phyloP scores from a whole-genome alignment of 2,329 filamentous ascomycete species.

The Arthrocladium fulminans region DNA sequence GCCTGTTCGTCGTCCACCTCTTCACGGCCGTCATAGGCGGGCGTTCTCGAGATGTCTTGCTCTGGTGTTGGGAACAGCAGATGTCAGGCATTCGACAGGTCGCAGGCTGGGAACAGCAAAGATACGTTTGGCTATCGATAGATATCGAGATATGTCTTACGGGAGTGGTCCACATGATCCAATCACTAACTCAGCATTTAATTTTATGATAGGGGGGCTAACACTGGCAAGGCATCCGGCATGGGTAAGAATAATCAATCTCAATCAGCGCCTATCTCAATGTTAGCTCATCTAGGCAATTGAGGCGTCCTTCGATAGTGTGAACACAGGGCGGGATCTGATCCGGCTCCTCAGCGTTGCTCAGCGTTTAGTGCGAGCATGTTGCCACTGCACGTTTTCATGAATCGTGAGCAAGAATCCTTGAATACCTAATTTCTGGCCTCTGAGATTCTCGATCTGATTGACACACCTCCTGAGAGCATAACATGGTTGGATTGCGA shows the following conservation, averaged over 20 bases:
- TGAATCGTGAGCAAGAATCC: neutral
- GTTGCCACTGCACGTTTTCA: constrained; percentile 1
- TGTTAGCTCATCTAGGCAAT: neutral
- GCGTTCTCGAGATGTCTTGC: neutral
- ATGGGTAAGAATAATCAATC: constrained; percentile 4
- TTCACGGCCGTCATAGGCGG: neutral
- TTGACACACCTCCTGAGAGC: constrained; percentile 3
- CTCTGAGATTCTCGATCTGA: neutral
- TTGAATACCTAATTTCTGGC: neutral
- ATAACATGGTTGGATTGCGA: neutral
- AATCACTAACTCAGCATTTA: constrained; percentile 6
- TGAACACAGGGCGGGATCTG: neutral
- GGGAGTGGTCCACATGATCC: neutral
- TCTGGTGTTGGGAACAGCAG: neutral
- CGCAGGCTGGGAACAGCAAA: neutral
- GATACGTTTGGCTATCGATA: constrained; percentile 13
- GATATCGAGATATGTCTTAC: constrained; percentile 5
- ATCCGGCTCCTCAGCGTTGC: neutral
- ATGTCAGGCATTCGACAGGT: neutral
- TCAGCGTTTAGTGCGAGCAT: neutral
- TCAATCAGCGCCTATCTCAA: constrained; percentile 8
- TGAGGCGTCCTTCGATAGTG: neutral
- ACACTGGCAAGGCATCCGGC: neutral
- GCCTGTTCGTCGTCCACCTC: neutral
- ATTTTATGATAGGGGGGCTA: constrained; percentile 10